Evolutionary conservation across 2,329 filamentous ascomycete species (phyloP), one percentile per base, ranked within the genome.

Genomic region (Penicillium sp.): DNA sequence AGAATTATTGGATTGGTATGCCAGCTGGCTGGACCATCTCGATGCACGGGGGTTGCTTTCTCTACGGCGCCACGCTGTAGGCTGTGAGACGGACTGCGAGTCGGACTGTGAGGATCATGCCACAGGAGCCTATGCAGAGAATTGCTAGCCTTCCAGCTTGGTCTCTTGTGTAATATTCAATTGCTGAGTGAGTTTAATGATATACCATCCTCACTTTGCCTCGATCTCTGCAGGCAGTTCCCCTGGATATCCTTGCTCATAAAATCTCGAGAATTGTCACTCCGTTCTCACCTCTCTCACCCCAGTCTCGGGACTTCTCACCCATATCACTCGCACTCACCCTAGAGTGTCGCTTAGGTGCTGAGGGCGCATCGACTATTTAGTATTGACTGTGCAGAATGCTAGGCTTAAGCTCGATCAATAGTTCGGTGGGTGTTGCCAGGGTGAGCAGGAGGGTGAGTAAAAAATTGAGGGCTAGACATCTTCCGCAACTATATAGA

Each of bases 1-100:
- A 10, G 60, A 60, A 49, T 61, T 61, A 25, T 33, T 61, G 49
- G 60, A 61, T 36, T 60, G 54, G 57, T 61, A 61, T 6, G 29
- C 42, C 13, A 61, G 53, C 35, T 61, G 53, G 57, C 42, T 36
- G 50, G 60, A 57, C 19, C 21, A 31, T 48, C 9, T 50, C 2
- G 35, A 50, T 53, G 38, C 15, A 41, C 49, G 9, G 27, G 39
- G 33, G 19, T 12, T 39, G 55, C 50, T 53, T 13, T 35, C 12
- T 53, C 39, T 53, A 6, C 41, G 19, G 6, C 50, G 29, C 9
- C 39, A 53, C 31, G 29, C 41, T 33, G 6, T 25, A 27, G 21
- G 31, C 29, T 53, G 41, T 45, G 39, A 53, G 29, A 53, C 50
- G 15, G 50, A 53, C 31, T 53, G 41, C 41, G 50, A 53, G 29